Percentiles rank a stretch among this genome's conserved stretches.
These are phyloP conservation scores for Barbarea vulgaris DNA, from an alignment of 345 rosid species.

Conservation along the genomic window DNA sequence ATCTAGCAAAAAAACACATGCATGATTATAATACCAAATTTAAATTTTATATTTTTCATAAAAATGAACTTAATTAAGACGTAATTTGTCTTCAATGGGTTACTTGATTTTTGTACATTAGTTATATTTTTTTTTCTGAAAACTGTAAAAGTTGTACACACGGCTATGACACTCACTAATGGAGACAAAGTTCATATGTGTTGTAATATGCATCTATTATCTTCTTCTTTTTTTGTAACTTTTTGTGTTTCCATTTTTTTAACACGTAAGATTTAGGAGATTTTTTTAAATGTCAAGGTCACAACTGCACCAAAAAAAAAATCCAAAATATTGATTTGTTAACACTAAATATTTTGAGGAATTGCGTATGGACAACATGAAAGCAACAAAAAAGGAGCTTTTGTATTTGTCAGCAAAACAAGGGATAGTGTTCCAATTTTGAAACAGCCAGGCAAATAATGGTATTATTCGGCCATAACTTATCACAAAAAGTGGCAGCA, in stretches of 20 bases:
- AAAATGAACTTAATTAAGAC: not conserved
- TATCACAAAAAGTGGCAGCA: conserved; percentile 33
- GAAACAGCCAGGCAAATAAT: conserved; percentile 28
- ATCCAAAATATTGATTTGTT: not conserved
- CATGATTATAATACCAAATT: not conserved
- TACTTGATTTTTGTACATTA: not conserved
- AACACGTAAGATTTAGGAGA: not conserved
- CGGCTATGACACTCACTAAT: not conserved
- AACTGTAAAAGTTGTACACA: not conserved
- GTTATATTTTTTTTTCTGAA: not conserved
- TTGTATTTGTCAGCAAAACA: conserved; percentile 31
- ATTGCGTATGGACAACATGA: conserved; percentile 7
- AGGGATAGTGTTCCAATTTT: conserved; percentile 37
- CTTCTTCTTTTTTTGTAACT: not conserved
- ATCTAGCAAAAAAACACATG: not conserved
- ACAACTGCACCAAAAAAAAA: not conserved
- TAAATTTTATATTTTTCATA: not conserved
- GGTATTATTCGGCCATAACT: conserved; percentile 36
- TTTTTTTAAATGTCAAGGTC: not conserved
- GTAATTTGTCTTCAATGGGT: not conserved
- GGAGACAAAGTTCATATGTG: not conserved
- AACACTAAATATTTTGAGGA: not conserved
- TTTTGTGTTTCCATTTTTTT: not conserved
- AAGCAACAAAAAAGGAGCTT: conserved; percentile 23
- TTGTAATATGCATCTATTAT: not conserved